Evolutionary conservation across 2,329 filamentous ascomycete species (phyloP), one percentile per base, ranked within the genome.

Genomic region (Alternaria triticina): DNA sequence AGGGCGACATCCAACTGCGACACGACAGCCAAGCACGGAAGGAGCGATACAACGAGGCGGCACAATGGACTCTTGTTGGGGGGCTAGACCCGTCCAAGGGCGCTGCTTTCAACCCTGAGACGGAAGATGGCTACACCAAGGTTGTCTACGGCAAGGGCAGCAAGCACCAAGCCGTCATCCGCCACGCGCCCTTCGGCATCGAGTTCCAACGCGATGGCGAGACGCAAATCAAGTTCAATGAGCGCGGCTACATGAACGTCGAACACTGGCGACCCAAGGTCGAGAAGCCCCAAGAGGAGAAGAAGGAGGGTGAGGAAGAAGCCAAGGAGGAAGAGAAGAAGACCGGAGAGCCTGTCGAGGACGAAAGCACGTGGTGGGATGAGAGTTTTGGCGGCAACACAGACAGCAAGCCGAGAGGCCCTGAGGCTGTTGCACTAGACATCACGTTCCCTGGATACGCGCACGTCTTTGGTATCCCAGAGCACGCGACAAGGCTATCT

Each of bases 331-430:
- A 82, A 54, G 75, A 83, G 50, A 78, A 80, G 54, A 80, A 83
- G 54, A 76, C 80, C 46, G 76, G 79, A 30, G 64, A 80, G 44
- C 66, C 82, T 11, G 85, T 84, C 13, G 88, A 91, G 67, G 92
- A 96, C 69, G 92, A 97, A 77, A 91, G 90, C 81, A 97, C 94
- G 4, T 97, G 94, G 93, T 99, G 96, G 96, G 96, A 99, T 7
- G 96, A 99, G 83, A 88, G 87, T 0, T 99, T 99, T 79, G 95
- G 95, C 68, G 94, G 95, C 65, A 97, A 96, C 79, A 98, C 94
- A 0, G 96, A 99, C 80, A 88, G 90, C 6, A 99, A 99, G 82
- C 95, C 96, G n/a, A 89, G 90, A 74, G 96, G 96, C 1, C 96
- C 96, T 0, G 96, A 99, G 81, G 96, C 94, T 77, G 86, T 99